These are phyloP conservation scores for Hymenoscyphus fructigenus DNA, from an alignment of 2,329 filamentous ascomycete genomes.

Conservation along the genomic window DNA sequence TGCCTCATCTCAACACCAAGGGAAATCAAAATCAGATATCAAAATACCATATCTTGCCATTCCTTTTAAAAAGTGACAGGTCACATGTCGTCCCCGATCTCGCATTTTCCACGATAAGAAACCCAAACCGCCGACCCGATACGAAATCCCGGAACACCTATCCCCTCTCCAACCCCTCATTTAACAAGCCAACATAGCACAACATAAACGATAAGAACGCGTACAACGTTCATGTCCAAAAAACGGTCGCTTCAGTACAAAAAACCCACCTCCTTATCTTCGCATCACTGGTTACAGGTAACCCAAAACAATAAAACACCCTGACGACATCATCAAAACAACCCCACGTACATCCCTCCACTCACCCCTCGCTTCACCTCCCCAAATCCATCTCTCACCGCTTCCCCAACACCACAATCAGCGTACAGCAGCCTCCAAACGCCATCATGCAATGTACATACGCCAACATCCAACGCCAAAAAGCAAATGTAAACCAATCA, in stretches of 20 bases:
- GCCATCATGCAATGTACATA: not conserved
- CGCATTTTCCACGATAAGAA: not conserved
- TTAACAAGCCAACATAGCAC: not conserved
- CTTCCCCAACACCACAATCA: not conserved
- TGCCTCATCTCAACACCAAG: not conserved
- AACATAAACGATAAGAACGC: not conserved
- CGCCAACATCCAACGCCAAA: not conserved
- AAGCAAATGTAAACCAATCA: too few species aligned
- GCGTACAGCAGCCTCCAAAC: not conserved
- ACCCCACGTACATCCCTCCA: not conserved
- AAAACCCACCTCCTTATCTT: not conserved
- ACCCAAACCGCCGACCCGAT: not conserved
- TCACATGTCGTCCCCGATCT: not conserved
- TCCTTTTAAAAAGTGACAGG: not conserved
- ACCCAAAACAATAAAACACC: not conserved
- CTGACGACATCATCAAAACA: not conserved
- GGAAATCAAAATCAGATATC: not conserved
- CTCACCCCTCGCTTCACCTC: not conserved
- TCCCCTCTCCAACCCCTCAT: not conserved
- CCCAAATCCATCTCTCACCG: not conserved
- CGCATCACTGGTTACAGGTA: too few species aligned
- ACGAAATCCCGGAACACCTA: not conserved
- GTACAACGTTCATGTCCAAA: not conserved
- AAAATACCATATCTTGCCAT: not conserved
- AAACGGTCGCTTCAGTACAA: not conserved